Conservation (phyloP, 2,329 filamentous ascomycete genomes). For the Orbilia javanica region DNA sequence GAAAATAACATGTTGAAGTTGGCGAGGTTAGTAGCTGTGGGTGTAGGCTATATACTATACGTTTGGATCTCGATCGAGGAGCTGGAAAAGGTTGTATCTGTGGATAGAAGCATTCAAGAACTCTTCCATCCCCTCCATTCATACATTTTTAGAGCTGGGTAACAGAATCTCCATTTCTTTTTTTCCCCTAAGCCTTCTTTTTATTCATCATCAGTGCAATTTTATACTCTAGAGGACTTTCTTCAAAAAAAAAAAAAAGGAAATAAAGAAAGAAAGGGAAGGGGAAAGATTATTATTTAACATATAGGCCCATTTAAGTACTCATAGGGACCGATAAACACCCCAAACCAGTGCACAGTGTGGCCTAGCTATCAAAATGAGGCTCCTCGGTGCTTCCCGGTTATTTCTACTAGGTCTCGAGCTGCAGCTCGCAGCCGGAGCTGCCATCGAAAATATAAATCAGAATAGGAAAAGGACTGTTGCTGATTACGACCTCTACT, state of each 20-base stretch:
- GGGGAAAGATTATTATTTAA: too few relatives aligned
- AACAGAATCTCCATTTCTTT: neutral
- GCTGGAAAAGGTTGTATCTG: neutral
- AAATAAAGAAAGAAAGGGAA: too few relatives aligned
- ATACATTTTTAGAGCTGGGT: neutral
- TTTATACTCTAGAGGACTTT: too few relatives aligned
- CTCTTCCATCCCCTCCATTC: neutral
- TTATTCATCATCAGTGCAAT: too few relatives aligned
- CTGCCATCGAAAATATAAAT: neutral
- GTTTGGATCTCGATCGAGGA: neutral
- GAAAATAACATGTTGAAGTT: neutral
- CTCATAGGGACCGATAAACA: too few relatives aligned
- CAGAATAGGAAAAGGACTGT: neutral
- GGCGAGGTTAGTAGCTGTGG: neutral
- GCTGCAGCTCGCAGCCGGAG: neutral
- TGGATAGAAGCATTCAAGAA: conserved; percentile 11
- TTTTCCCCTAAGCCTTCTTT: neutral
- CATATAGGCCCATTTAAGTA: too few relatives aligned
- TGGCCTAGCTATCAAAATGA: neutral
- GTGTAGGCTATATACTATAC: neutral
- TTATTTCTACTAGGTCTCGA: neutral
- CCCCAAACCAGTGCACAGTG: too few relatives aligned
- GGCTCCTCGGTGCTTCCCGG: neutral
- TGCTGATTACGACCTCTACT: neutral
- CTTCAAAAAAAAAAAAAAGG: too few relatives aligned